Percentiles rank a stretch among this genome's conserved stretches.
These are phyloP conservation scores for Pseudevernia furfuracea DNA, from an alignment of 495 filamentous ascomycete genomes.

Conservation along the genomic window DNA sequence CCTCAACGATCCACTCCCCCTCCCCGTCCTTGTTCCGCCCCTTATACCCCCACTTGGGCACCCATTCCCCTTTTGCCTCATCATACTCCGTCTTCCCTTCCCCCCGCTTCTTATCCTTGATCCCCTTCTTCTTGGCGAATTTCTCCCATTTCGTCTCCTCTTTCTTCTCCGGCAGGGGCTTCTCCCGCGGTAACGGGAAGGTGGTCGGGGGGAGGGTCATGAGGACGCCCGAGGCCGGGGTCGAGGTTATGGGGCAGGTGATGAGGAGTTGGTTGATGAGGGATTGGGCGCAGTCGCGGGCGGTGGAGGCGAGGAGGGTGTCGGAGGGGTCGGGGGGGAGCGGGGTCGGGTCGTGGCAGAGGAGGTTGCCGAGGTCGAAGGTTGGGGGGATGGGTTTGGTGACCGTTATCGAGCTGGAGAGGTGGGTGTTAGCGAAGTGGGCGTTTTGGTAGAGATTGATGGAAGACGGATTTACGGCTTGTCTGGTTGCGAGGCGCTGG, in stretches of 20 bases:
- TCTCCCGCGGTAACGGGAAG: slow-evolving; percentile 75
- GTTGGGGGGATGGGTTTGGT: slow-evolving; percentile 80
- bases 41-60: slow-evolving; percentile 90
- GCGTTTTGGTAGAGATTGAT: neutral
- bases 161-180: slow-evolving; percentile 74
- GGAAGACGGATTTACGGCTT: slow-evolving; percentile 1
- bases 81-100: slow-evolving; percentile 69
- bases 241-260: slow-evolving; percentile 65
- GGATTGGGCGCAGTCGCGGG: slow-evolving; percentile 78
- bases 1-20: slow-evolving; percentile 79
- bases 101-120: slow-evolving; percentile 65
- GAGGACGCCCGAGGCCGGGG: slow-evolving; percentile 54
- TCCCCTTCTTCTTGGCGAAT: slow-evolving; percentile 94
- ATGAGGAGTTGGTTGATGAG: slow-evolving; percentile 85
- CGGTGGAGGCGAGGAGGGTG: slow-evolving; percentile 52
- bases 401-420: slow-evolving; percentile 52
- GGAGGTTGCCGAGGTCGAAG: slow-evolving; percentile 83
- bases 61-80: slow-evolving; percentile 78
- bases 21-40: slow-evolving; percentile 78
- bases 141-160: slow-evolving; percentile 84
- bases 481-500: slow-evolving; percentile 4
- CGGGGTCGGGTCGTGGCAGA: slow-evolving; percentile 76
- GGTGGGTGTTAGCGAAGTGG: neutral
- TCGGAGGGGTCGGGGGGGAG: slow-evolving; percentile 46
- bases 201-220: slow-evolving; percentile 62